Percentiles rank a stretch among this genome's conserved stretches.
Evolutionary conservation across 768 basidiomycete genomes (phyloP).

Genomic region (Podaxis carcinomalis): DNA sequence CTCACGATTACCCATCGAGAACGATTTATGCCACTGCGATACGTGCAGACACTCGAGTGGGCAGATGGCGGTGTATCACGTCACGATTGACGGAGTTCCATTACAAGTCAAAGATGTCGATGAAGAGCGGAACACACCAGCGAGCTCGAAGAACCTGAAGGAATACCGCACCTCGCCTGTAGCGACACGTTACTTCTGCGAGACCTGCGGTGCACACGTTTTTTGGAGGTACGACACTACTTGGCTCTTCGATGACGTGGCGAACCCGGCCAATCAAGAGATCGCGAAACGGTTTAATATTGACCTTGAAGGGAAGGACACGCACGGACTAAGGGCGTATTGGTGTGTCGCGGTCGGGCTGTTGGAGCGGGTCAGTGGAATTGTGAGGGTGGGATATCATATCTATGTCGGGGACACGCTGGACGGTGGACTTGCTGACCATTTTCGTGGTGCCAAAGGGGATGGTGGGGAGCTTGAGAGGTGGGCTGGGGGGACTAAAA

Average conservation of each 20-base stretch:
- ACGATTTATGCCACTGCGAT: constrained; percentile 25
- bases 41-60: constrained; percentile 25
- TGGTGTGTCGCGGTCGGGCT: constrained; percentile 25
- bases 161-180: constrained; percentile 19
- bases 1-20: constrained; percentile 18
- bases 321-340: constrained; percentile 5
- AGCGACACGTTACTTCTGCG: constrained; percentile 25
- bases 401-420: constrained; percentile 24
- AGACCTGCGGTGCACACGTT: constrained; percentile 24
- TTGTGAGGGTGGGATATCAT: constrained; percentile 21
- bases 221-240: constrained; percentile 9
- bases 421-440: constrained; percentile 29
- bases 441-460: constrained; percentile 14
- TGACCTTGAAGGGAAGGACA: constrained; percentile 6
- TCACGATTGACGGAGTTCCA: constrained; percentile 4
- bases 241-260: background rate
- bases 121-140: background rate
- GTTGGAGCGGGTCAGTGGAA: constrained; percentile 21
- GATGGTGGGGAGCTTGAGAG: constrained; percentile 16
- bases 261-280: background rate
- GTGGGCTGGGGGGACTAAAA: constrained; percentile 12
- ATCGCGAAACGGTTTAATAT: background rate
- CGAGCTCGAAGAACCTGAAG: constrained; percentile 14
- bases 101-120: background rate
- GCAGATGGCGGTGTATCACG: constrained; percentile 20